Evolutionary conservation across 176 grass and related monocot genomes (phyloP).

Genomic region (Oryza meyeriana): DNA sequence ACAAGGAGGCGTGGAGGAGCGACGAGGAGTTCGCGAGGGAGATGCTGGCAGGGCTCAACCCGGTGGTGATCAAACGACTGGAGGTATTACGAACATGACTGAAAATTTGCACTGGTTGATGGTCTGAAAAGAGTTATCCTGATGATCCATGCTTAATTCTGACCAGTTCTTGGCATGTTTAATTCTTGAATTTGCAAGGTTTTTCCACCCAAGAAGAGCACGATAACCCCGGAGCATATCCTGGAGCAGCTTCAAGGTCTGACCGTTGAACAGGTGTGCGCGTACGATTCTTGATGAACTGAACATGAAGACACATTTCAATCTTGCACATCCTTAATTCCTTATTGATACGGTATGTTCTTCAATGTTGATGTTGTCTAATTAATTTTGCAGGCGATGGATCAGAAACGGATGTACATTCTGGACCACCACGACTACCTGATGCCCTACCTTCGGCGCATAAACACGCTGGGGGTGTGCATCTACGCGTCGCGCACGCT

Average conservation of each 20-base stretch:
- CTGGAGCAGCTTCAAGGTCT: constrained; percentile 40
- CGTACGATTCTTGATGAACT: too few relatives aligned
- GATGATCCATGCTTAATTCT: background rate
- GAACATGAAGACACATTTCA: too few relatives aligned
- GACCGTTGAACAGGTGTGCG: constrained; percentile 40
- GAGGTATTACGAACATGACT: constrained; percentile 22
- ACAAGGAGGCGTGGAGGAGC: constrained; percentile 66
- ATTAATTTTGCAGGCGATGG: constrained; percentile 45
- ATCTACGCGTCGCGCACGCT: constrained; percentile 89
- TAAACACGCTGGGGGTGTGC: constrained; percentile 61
- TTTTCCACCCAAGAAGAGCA: constrained; percentile 64
- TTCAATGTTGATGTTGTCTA: background rate
- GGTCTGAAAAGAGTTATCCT: background rate
- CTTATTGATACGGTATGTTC: too few relatives aligned
- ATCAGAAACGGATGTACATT: constrained; percentile 52
- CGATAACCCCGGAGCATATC: constrained; percentile 42
- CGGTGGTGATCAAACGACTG: constrained; percentile 60
- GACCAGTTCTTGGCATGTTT: background rate
- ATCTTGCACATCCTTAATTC: too few relatives aligned
- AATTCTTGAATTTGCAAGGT: constrained; percentile 12
- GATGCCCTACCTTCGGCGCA: constrained; percentile 74
- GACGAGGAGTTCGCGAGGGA: constrained; percentile 91
- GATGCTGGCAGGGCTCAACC: constrained; percentile 91
- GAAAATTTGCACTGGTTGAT: background rate
- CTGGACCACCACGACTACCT: constrained; percentile 96